Base-by-base conservation (phyloP, 169 alveolate genomes). In the Babesia bigemina region DNA sequence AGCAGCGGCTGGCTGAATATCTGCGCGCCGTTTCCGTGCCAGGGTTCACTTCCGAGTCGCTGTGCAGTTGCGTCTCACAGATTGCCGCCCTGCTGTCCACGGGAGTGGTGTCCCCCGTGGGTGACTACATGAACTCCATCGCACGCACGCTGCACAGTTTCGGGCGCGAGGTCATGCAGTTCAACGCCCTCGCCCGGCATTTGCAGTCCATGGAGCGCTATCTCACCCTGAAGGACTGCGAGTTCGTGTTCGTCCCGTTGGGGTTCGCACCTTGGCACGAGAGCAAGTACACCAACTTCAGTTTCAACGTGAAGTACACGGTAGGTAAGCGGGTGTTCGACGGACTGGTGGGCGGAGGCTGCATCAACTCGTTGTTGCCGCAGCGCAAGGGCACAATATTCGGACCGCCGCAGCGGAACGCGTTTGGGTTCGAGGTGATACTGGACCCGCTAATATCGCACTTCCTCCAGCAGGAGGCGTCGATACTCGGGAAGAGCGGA, bases 371-470 rank as follows among this genome's bases (percentile, higher is more conserved):
- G 56, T 28, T 71, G 16, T 0, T 71, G 76, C 76, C 49, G 7
- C 63, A 55, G 33, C 36, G 76, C 36, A 49, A 36, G 26, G 65
- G 76, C 45, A 55, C 42, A 11, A 53, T 55, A 28, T 67, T 52
- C 59, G 72, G 47, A 70, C 58, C 72, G n/a, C 71, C 58, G 21
- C 48, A 66, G 44, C 52, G 88, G 42, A 59, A 67, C 48, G 71
- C 61, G 29, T 81, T 81, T 48, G 88, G 88, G 16, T 81, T 81
- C 53, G 88, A 81, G 50, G 53, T 81, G 49, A 19, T 71, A 13
- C 79, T 81, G 19, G 74, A 81, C 42, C 70, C 79, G 10, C 57
- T 78, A 24, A 33, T 65, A 16, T 47, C 62, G 44, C 52, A 58
- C 70, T 69, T 69, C 60, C 39, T 52, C 28, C 59, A 49, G 44